These are phyloP conservation scores for Solanum acaule DNA, from an alignment of 257 asterid species.

Conservation along the genomic window DNA sequence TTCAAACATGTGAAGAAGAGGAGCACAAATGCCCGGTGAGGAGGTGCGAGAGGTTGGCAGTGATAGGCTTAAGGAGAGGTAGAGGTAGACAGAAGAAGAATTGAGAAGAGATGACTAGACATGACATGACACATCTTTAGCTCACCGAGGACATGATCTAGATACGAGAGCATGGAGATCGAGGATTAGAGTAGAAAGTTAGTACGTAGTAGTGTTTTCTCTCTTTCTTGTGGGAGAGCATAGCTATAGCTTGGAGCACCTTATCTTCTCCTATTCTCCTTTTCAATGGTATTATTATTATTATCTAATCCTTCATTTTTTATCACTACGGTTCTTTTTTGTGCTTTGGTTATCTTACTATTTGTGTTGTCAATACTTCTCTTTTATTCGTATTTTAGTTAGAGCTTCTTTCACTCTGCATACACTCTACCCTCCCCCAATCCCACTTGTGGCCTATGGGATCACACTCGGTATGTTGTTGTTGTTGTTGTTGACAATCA, in stretches of 20 bases:
- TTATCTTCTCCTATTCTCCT: neutral
- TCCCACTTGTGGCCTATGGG: neutral
- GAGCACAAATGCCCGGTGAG: neutral
- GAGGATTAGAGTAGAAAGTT: neutral
- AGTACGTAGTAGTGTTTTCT: neutral
- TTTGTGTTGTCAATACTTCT: neutral
- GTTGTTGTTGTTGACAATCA: neutral
- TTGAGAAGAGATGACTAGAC: neutral
- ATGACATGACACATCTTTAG: neutral
- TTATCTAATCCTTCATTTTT: neutral
- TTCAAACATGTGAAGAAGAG: neutral
- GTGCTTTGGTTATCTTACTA: neutral
- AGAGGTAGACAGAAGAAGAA: neutral
- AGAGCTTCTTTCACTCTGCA: neutral
- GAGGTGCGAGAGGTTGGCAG: neutral
- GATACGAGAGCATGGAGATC: neutral
- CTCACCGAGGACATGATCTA: neutral
- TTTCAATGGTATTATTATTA: neutral
- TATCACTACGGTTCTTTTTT: neutral
- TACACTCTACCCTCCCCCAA: neutral
- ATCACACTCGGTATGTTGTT: neutral
- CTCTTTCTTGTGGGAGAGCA: neutral
- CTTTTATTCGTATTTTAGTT: neutral
- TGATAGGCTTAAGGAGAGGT: neutral
- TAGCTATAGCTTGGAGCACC: neutral